Conservation (phyloP, 768 basidiomycete species). For the Clitopilus passeckerianus region DNA sequence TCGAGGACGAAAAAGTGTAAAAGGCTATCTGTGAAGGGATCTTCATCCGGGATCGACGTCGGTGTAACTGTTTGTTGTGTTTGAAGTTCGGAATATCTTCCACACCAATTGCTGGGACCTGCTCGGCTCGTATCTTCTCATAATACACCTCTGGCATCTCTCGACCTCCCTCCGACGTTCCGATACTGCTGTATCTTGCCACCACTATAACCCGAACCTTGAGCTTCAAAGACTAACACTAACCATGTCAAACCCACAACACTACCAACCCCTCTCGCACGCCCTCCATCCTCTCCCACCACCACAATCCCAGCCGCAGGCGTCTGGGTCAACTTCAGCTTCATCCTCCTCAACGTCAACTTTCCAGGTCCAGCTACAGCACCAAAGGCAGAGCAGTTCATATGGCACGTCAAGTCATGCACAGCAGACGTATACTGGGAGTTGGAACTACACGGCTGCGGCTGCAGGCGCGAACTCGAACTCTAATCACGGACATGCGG, state of each 20-base stretch:
- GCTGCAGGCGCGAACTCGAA: not conserved
- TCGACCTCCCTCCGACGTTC: no score
- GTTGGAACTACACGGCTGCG: no score
- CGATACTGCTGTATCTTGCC: no score
- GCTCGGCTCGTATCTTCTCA: not conserved
- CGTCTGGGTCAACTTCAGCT: no score
- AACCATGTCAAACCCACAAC: slow-evolving; percentile 66
- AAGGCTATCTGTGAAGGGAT: no score
- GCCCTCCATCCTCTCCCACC: slow-evolving; percentile 57
- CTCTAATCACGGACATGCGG: not conserved
- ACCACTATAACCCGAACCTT: not conserved
- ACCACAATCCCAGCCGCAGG: not conserved
- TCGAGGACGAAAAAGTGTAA: not conserved
- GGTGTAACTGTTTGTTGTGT: no score
- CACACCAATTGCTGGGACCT: no score
- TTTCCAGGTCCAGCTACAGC: slow-evolving; percentile 17
- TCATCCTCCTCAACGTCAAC: not conserved
- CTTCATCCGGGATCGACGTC: not conserved
- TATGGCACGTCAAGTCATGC: not conserved
- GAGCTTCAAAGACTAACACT: no score
- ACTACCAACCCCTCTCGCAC: slow-evolving; percentile 78
- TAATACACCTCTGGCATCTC: not conserved
- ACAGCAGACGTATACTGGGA: not conserved
- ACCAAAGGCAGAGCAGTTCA: slow-evolving; percentile 1
- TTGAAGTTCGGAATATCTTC: not conserved